Evolutionary conservation across 2,329 filamentous ascomycete genomes (phyloP), one percentile per base, ranked within the genome.

Genomic region (Aspergillus sojae): DNA sequence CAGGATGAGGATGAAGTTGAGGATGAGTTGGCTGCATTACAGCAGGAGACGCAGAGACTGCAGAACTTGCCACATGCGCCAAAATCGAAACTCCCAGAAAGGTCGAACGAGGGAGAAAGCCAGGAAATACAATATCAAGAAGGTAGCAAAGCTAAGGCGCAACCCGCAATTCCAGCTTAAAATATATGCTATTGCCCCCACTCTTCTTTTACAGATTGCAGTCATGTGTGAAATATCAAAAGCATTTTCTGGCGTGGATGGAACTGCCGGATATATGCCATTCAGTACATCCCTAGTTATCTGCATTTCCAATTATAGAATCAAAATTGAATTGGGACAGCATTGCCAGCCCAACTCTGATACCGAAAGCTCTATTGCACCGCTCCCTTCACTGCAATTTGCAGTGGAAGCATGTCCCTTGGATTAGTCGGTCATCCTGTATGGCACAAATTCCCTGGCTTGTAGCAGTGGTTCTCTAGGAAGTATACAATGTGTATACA

Each of bases 1-100:
- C 91, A 96, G 72, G 95, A 99, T 78, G 95, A 99, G 78, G 94
- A 98, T 74, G 95, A 97, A 74, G 95, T 99, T 39, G 95, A 99
- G 76, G 94, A 97, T 74, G 95, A 99, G 80, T 83, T 99, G 58
- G 92, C 91, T 61, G 90, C 89, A 1, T 84, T 99, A 68, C 91
- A 94, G 77, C 83, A 83, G 46, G 88, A 94, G 73, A 77, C 88
- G 34, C 67, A 71, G 28, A 76, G 75, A 9, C 69, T 76, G 6
- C 66, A 70, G 41, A 69, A 72, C 21, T 67, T 82, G 28, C 80
- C 81, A 12, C 72, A 77, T 67, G 75, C 68, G n/a, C 80, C 81
- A 16, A 72, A 69, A n/a, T 68, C 74, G 5, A 67, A 71, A 36
- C 67, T 77, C 7, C 72, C 72, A 26, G 72, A 72, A 60, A 36